Evolutionary conservation across 192 early-diverging fungal genomes (phyloP), one percentile per base, ranked within the genome.

Genomic region (Rhizoclosmatium globosum): DNA sequence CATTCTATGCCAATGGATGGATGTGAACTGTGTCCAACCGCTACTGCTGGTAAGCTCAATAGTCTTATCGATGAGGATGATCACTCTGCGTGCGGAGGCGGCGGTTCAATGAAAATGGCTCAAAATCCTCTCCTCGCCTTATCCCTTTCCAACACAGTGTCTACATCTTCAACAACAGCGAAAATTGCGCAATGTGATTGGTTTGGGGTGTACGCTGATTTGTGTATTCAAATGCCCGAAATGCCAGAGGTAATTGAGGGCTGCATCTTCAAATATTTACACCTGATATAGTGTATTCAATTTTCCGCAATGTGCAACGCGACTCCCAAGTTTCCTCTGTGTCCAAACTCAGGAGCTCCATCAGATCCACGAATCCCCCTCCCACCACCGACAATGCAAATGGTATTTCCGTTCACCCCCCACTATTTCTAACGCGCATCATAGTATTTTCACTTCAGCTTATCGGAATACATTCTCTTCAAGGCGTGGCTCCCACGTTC

Each of bases 191-290:
- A 81, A 7, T 88, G 86, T 76, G 88, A 89, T 74, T 82, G 75
- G 43, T 77, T 88, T n/a, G 65, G 81, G 2, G 85, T 86, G 9
- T 89, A 89, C 65, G 80, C 85, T 3, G 81, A 78, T 41, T 79
- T 89, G 15, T 89, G 88, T 82, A 79, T 71, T 64, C 81, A 82
- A 58, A 89, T 89, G 88, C 88, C 88, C 1, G 84, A 86, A 13
- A 89, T 89, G 88, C 13, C 58, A 43, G 83, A 86, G 68, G 74
- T 76, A 39, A 9, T 19, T 57, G 17, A 17, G 13, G 53, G 9
- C 42, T 46, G 6, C 38, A 46, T 46, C 68, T 21, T 43, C n/a
- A 0, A 19, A 9, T 19, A 21, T 7, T 44, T 44, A 19, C 3
- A 21, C 41, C 68, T 19, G 4, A 69, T 48, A 1, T 39, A 75